Evolutionary conservation across 1,139 yeast species (phyloP).

Genomic region (Diutina mesorugosa): DNA sequence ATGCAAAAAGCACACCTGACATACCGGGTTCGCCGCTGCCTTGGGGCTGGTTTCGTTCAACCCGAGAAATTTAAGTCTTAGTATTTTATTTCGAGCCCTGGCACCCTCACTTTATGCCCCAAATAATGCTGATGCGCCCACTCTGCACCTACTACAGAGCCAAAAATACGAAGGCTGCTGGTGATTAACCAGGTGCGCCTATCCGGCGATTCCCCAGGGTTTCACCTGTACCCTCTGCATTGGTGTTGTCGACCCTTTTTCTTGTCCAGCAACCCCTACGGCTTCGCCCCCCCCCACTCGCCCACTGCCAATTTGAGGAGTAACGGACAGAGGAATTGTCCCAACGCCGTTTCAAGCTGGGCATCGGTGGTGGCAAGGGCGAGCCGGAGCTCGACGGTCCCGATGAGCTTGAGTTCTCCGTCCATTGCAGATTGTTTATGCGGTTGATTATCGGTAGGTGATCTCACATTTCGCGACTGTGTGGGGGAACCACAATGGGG

Average conservation of each 20-base stretch:
- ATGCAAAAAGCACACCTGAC: too few relatives aligned
- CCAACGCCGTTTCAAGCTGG: conserved; percentile 50
- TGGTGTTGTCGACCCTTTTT: not conserved
- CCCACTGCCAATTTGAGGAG: conserved; percentile 49
- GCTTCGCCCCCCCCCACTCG: not conserved
- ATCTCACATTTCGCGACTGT: not conserved
- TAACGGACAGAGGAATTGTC: conserved; percentile 62
- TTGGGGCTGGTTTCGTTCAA: too few relatives aligned
- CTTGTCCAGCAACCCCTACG: not conserved
- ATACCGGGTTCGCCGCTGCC: too few relatives aligned
- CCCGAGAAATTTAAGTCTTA: too few relatives aligned
- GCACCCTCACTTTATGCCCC: not conserved
- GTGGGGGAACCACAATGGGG: too few relatives aligned
- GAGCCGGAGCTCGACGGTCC: conserved; percentile 71
- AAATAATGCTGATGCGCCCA: not conserved
- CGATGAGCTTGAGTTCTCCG: conserved; percentile 42
- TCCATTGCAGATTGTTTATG: not conserved
- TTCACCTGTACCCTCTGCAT: not conserved
- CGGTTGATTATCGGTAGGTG: too few relatives aligned
- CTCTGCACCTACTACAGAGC: not conserved
- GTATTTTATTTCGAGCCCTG: not conserved
- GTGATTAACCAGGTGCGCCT: not conserved
- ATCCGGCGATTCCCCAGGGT: not conserved
- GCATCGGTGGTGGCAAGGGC: conserved; percentile 63
- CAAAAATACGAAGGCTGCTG: not conserved